Evolutionary conservation across 371 early-diverging fungal genomes (phyloP).

Genomic region (Dichotomocladium elegans): DNA sequence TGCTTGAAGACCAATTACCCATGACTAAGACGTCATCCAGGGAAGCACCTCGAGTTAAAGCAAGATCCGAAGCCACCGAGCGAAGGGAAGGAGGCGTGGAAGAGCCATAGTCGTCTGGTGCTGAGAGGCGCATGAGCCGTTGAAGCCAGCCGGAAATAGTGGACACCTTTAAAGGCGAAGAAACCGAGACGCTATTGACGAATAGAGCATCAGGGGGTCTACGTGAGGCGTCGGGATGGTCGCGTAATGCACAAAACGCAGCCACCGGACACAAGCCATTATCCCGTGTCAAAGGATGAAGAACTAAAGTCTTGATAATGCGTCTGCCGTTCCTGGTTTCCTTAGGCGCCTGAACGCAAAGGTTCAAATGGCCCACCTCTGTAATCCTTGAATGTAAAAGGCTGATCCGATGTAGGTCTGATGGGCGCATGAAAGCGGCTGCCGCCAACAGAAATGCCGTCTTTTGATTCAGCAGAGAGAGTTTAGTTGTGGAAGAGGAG

Average conservation of each 20-base stretch:
- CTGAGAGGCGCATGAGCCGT: neutral
- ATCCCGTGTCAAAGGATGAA: neutral
- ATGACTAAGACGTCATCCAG: constrained; percentile 3
- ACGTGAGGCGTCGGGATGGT: neutral
- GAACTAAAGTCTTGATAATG: neutral
- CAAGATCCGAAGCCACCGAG: constrained; percentile 9
- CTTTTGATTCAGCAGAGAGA: neutral
- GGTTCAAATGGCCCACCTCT: neutral
- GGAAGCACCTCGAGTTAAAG: constrained; percentile 4
- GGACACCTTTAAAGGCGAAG: neutral
- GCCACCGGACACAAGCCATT: neutral
- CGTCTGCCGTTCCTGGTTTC: neutral
- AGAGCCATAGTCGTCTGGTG: too few species aligned
- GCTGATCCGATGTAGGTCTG: constrained; percentile 2
- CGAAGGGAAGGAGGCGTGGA: neutral
- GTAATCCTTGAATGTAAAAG: neutral
- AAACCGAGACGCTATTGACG: neutral
- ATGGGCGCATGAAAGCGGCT: constrained; percentile 1
- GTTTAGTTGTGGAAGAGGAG: neutral
- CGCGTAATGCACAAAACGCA: constrained; percentile 1
- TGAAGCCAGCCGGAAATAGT: constrained; percentile 3
- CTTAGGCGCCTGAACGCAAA: constrained; percentile 49
- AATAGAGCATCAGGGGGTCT: constrained; percentile 1
- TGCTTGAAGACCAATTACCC: constrained; percentile 15
- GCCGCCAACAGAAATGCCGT: constrained; percentile 2